Conservation (phyloP, 371 early-diverging fungal species). For the Spraguea lophii region DNA sequence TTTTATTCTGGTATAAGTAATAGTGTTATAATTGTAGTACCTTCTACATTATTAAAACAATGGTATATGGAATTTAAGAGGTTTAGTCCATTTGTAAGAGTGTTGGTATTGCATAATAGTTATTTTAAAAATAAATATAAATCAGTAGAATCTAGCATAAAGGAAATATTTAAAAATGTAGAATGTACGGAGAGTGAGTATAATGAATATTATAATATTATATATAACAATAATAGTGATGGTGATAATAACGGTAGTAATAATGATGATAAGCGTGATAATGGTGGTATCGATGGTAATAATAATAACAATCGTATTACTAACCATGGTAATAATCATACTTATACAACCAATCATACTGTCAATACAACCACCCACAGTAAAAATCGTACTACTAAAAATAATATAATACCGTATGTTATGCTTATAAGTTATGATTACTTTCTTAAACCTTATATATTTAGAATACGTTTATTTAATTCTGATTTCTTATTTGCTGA, state of each 20-base stretch:
- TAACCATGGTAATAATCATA: too few species aligned
- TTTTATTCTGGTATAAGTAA: conserved; percentile 48
- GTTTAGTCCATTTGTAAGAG: conserved; percentile 79
- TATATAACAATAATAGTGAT: too few species aligned
- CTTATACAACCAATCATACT: too few species aligned
- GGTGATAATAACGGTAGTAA: too few species aligned
- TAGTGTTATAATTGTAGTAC: conserved; percentile 62
- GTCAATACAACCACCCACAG: too few species aligned
- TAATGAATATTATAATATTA: too few species aligned
- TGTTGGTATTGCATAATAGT: conserved; percentile 57
- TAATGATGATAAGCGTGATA: too few species aligned
- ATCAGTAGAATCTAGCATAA: neutral
- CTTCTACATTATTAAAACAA: conserved; percentile 74
- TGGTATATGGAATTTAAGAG: conserved; percentile 80
- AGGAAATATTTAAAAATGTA: neutral
- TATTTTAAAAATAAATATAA: conserved; percentile 47
- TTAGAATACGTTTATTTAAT: conserved; percentile 49
- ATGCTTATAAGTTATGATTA: conserved; percentile 65
- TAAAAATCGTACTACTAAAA: too few species aligned
- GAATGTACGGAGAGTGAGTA: too few species aligned
- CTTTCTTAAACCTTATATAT: conserved; percentile 54
- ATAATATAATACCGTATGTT: conserved; percentile 48
- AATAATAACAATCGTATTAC: too few species aligned
- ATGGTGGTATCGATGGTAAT: too few species aligned
- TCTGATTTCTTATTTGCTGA: conserved; percentile 81